These are phyloP conservation scores for Zymoseptoria crescenta DNA, from an alignment of 2,329 filamentous ascomycete species.

Conservation along the genomic window DNA sequence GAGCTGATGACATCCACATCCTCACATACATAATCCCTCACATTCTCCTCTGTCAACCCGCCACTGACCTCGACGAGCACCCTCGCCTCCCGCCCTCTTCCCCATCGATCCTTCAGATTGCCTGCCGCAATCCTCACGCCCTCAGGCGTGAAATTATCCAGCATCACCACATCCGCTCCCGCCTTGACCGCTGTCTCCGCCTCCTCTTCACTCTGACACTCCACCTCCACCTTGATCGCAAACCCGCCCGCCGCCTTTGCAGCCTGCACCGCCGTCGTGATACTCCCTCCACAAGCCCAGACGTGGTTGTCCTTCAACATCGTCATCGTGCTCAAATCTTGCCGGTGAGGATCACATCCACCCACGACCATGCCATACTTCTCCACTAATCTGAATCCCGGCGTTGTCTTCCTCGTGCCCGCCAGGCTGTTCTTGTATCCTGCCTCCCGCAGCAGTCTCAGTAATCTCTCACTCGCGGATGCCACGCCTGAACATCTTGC, in stretches of 20 bases:
- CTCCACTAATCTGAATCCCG: slow-evolving; percentile 88
- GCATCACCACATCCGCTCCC: slow-evolving; percentile 91
- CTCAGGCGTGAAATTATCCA: slow-evolving; percentile 86
- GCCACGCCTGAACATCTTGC: slow-evolving; percentile 89
- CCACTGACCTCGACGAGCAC: slow-evolving; percentile 85
- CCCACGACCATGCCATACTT: slow-evolving; percentile 97
- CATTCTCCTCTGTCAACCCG: slow-evolving; percentile 78
- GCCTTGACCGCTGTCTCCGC: slow-evolving; percentile 86
- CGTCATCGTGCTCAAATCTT: slow-evolving; percentile 84
- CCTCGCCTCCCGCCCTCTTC: slow-evolving; percentile 49
- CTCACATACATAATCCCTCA: slow-evolving; percentile 65
- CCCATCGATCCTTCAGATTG: slow-evolving; percentile 73
- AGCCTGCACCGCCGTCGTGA: slow-evolving; percentile 74
- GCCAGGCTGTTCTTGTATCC: slow-evolving; percentile 82
- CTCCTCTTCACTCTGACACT: slow-evolving; percentile 80
- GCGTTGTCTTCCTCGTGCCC: slow-evolving; percentile 93
- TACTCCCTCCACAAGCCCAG: slow-evolving; percentile 75
- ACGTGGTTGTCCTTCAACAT: slow-evolving; percentile 99
- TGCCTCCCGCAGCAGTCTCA: slow-evolving; percentile 46
- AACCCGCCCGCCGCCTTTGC: slow-evolving; percentile 83
- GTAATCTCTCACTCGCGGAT: slow-evolving; percentile 47
- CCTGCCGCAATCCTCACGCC: slow-evolving; percentile 67
- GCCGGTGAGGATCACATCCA: slow-evolving; percentile 82
- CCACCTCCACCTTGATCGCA: slow-evolving; percentile 89
- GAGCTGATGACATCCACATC: slow-evolving; percentile 96